Percentiles rank a stretch among this genome's conserved stretches.
These are phyloP conservation scores for Emericellopsis terricola DNA, from an alignment of 495 filamentous ascomycete species.

Conservation along the genomic window DNA sequence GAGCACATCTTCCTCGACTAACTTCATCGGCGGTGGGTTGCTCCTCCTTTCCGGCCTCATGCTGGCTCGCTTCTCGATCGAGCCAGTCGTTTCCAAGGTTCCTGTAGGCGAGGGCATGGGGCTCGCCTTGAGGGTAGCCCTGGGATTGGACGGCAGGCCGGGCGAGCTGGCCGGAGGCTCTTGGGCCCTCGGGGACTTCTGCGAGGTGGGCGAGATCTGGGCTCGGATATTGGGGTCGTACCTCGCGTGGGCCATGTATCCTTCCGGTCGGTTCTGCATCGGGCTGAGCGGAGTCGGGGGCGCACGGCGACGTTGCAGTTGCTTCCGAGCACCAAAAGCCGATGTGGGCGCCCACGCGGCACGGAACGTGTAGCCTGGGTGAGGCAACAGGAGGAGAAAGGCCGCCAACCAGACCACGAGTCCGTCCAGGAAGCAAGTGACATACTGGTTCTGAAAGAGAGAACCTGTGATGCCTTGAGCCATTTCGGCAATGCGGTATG, in stretches of 20 bases:
- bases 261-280: neutral
- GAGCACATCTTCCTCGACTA: neutral
- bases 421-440: conserved; percentile 19
- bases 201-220: conserved; percentile 1
- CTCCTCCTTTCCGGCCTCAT: neutral
- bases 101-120: neutral
- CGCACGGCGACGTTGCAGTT: no score
- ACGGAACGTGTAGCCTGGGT: conserved; percentile 12
- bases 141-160: neutral
- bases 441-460: conserved; percentile 11
- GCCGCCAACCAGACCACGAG: conserved; percentile 14
- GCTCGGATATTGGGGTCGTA: conserved; percentile 2
- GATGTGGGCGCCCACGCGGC: conserved; percentile 13
- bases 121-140: neutral
- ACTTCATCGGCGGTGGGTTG: neutral
- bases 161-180: neutral
- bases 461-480: conserved; percentile 8
- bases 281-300: neutral
- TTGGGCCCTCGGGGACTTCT: neutral
- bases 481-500: conserved; percentile 15
- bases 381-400: conserved; percentile 9
- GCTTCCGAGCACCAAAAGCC: conserved; percentile 3
- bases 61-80: neutral
- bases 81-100: neutral
- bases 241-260: neutral